Conservation (phyloP, 768 basidiomycete species). For the Leccinellum luteum region DNA sequence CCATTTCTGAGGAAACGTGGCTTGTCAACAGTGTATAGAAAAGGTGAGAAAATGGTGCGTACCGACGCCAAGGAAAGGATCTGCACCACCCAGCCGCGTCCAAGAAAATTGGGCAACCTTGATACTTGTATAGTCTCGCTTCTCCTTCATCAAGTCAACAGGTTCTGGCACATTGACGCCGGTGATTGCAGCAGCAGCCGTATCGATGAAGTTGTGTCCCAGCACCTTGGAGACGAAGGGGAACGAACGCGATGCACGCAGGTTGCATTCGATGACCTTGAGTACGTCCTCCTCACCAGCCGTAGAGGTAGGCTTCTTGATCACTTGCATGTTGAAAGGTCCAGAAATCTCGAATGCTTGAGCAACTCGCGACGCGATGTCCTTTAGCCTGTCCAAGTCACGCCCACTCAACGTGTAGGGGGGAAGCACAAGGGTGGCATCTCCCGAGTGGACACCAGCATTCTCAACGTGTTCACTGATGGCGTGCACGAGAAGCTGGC, state of each 20-base stretch:
- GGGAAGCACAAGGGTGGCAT: slow-evolving; percentile 95
- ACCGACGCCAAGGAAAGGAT: slow-evolving; percentile 96
- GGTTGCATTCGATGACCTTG: slow-evolving; percentile 98
- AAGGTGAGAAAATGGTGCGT: slow-evolving; percentile 31
- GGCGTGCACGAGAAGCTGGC: slow-evolving; percentile 89
- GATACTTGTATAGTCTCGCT: slow-evolving; percentile 90
- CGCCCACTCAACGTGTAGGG: slow-evolving; percentile 74
- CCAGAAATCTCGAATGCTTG: slow-evolving; percentile 94
- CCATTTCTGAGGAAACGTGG: slow-evolving; percentile 69
- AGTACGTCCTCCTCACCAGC: slow-evolving; percentile 61
- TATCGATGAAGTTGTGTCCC: slow-evolving; percentile 95
- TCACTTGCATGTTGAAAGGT: slow-evolving; percentile 99
- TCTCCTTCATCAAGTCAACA: slow-evolving; percentile 85
- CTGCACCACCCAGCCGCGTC: slow-evolving; percentile 94
- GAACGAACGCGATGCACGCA: slow-evolving; percentile 97
- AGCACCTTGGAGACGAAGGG: slow-evolving; percentile 99
- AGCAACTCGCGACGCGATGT: slow-evolving; percentile 93
- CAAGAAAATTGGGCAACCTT: slow-evolving; percentile 99
- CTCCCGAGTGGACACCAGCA: slow-evolving; percentile 97
- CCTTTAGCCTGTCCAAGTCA: slow-evolving; percentile 88
- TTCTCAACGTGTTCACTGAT: slow-evolving; percentile 99
- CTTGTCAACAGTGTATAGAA: slow-evolving; percentile 1
- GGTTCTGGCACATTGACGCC: slow-evolving; percentile 86
- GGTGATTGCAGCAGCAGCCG: slow-evolving; percentile 85
- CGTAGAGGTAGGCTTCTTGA: slow-evolving; percentile 65